A percentile compares a stretch with the other conserved stretches of the same genome.
These are phyloP conservation scores for Litsea cubeba DNA, from an alignment of 164 flowering plant species.

Conservation along the genomic window DNA sequence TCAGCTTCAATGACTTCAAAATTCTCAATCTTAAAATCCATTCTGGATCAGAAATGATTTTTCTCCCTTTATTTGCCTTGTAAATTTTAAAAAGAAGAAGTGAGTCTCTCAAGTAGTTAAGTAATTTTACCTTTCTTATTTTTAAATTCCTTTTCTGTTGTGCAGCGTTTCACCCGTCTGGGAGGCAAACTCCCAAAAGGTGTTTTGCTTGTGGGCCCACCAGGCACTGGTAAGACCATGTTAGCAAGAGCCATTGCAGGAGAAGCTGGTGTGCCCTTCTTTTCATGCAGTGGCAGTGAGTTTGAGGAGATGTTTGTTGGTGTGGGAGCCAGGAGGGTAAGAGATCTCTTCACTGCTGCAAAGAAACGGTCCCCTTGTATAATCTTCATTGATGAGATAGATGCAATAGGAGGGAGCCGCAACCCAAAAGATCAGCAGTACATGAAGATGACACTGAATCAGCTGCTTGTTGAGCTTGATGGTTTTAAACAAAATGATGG, in stretches of 20 bases:
- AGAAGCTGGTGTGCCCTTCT: conserved; percentile 98
- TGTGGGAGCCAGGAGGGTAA: conserved; percentile 91
- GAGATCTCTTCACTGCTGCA: conserved; percentile 88
- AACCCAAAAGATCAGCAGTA: conserved; percentile 92
- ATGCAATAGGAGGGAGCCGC: conserved; percentile 97
- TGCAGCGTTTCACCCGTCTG: conserved; percentile 87
- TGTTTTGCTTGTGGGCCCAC: conserved; percentile 95
- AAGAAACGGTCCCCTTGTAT: conserved; percentile 91
- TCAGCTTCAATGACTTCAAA: too few relatives aligned
- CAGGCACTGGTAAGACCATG: conserved; percentile 99
- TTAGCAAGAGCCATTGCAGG: conserved; percentile 99
- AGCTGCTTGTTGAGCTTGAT: conserved; percentile 93
- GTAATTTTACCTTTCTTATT: neutral
- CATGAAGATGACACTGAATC: conserved; percentile 98
- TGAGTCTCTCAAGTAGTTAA: neutral
- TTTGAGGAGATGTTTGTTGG: conserved; percentile 99
- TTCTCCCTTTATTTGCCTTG: too few relatives aligned
- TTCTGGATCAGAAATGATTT: too few relatives aligned
- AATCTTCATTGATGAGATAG: conserved; percentile 87
- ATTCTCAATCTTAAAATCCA: too few relatives aligned
- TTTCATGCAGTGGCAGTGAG: conserved; percentile 97
- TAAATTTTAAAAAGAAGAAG: too few relatives aligned
- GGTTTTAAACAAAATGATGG: conserved; percentile 99
- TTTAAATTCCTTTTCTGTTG: conserved; percentile 11
- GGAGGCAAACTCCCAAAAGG: conserved; percentile 99